phyloP scores from a whole-genome alignment of 208 protist species.

The Trypanosoma grayi region DNA sequence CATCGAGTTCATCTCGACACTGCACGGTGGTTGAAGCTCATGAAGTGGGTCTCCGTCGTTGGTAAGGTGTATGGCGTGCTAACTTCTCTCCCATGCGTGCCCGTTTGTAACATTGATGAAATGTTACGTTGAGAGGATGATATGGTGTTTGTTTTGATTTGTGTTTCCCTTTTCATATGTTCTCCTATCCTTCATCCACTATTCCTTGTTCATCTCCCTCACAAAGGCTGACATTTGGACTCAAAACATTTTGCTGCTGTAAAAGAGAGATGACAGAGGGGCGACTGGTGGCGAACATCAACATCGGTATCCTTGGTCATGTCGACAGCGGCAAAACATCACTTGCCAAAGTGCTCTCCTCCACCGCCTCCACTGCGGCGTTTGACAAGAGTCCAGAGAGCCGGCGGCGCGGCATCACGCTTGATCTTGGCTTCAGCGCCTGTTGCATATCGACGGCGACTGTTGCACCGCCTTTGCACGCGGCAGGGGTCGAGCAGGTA shows the following conservation, averaged over 20 bases:
- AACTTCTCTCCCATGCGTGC: too few relatives aligned
- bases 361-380: conserved; percentile 91
- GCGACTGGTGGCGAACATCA: conserved; percentile 79
- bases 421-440: conserved; percentile 98
- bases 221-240: too few relatives aligned
- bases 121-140: too few relatives aligned
- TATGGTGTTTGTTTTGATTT: too few relatives aligned
- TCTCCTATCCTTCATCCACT: too few relatives aligned
- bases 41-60: not conserved
- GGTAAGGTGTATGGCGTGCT: too few relatives aligned
- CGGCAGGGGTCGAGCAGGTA: conserved; percentile 31
- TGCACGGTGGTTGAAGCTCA: conserved; percentile 87
- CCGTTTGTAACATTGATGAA: too few relatives aligned
- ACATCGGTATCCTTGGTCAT: conserved; percentile 96
- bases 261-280: not conserved
- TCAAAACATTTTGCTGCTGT: not conserved
- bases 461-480: conserved; percentile 21
- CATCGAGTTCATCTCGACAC: conserved; percentile 93
- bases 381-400: conserved; percentile 98
- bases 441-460: conserved; percentile 29
- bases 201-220: too few relatives aligned
- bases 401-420: conserved; percentile 96
- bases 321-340: conserved; percentile 98
- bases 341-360: conserved; percentile 91
- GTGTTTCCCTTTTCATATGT: too few relatives aligned